Base-by-base conservation (phyloP, 2,329 filamentous ascomycete species). In the Mycosphaerella sp. region DNA sequence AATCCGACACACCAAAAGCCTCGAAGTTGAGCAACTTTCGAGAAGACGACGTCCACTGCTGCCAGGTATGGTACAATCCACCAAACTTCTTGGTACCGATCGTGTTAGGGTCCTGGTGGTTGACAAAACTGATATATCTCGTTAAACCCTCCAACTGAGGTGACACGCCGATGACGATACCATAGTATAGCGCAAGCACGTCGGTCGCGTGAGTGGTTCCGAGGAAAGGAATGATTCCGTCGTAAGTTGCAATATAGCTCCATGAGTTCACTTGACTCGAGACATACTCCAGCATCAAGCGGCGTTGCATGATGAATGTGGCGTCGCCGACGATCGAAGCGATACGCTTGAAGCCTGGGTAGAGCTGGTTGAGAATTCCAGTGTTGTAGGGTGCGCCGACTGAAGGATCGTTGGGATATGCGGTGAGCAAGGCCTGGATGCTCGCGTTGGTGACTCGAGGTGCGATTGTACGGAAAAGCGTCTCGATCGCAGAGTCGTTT, bases 261-360 rank as follows among this genome's bases (percentile, higher is more conserved):
- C 86, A 93, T 1, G 74, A 71, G 82, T 81, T 0, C 89, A 79
- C 27, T 82, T 81, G 55, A 1, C 69, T 48, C 0, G 66, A 62
- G 1, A 79, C 66, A 0, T 62, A 51, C 9, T 74, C 63, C 17
- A 93, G 77, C 66, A 86, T 83, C 4, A 76, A 54, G 13, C 87
- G 81, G 1, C 87, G 80, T 0, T 81, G 79, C 0, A 93, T 74
- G 0, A 84, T 90, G 69, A 93, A 91, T 1, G 79, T 79, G 0
- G 88, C 61, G 63, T 93, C 87, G 12, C 87, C 87, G 0, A 80
- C 34, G 69, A 91, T 79, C 32, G 87, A 86, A 1, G 85, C 82
- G 0, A 89, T 72, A 12, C 85, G 84, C 69, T 90, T 91, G 75
- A 82, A 90, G 57, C 86, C 79, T 0, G 87, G 85, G 64, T 87